Conservation (phyloP, 192 early-diverging fungal genomes). For the Backusella tarrabulga region DNA sequence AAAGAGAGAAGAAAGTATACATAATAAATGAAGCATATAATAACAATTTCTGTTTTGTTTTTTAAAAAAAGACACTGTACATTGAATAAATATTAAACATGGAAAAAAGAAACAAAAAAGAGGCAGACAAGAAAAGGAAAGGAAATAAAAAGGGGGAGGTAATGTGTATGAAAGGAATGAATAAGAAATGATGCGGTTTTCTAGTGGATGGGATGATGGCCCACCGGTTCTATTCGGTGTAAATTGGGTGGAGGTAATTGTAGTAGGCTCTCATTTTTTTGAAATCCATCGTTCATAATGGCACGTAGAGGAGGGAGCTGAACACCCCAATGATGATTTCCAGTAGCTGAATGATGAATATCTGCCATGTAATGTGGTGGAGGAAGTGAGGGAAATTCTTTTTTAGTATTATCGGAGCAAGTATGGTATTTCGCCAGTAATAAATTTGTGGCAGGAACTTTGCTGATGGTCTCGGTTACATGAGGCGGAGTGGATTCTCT, state of each 20-base stretch:
- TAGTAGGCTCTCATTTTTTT: background rate
- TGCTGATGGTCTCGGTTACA: background rate
- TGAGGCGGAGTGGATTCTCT: background rate
- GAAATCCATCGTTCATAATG: constrained; percentile 11
- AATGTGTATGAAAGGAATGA: background rate
- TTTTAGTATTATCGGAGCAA: background rate
- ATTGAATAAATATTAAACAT: constrained; percentile 4
- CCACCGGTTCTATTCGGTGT: background rate
- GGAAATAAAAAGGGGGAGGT: background rate
- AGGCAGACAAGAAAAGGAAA: background rate
- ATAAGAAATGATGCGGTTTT: background rate
- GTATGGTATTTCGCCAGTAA: constrained; percentile 8
- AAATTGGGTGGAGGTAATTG: constrained; percentile 5
- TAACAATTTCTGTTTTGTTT: background rate
- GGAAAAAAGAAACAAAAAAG: background rate
- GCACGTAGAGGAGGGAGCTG: constrained; percentile 16
- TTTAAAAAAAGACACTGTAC: background rate
- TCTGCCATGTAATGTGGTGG: background rate
- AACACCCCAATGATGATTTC: constrained; percentile 7
- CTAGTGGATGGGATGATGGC: background rate
- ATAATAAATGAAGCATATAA: background rate
- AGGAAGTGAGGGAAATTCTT: background rate
- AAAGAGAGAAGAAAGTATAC: background rate
- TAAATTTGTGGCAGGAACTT: background rate
- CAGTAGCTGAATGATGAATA: background rate